Evolutionary conservation across 148 eudicot species (phyloP).

Genomic region (Gaultheria prostrata): DNA sequence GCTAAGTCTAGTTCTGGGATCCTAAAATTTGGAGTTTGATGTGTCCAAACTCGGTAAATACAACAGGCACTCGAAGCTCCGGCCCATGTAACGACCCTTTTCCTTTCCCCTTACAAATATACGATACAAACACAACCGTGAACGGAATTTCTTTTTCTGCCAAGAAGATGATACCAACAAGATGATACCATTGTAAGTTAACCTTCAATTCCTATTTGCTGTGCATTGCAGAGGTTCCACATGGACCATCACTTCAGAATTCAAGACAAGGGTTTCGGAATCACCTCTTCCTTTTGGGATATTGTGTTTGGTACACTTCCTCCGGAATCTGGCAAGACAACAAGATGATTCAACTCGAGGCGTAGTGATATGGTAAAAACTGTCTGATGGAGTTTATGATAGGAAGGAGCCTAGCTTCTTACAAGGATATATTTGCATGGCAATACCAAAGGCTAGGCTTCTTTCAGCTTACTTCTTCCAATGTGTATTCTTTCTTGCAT

Average conservation of each 20-base stretch:
- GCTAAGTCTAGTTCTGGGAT: too few species aligned
- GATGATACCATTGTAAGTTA: too few species aligned
- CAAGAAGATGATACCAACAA: too few species aligned
- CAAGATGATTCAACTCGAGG: conserved; percentile 22
- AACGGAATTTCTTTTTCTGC: not conserved
- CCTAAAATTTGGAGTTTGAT: not conserved
- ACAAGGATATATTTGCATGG: not conserved
- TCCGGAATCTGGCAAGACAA: conserved; percentile 42
- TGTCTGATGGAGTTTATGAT: not conserved
- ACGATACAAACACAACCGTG: not conserved
- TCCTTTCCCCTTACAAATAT: not conserved
- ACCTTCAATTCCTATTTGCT: not conserved
- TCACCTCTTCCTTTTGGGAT: conserved; percentile 84
- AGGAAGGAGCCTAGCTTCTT: not conserved
- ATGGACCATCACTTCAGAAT: conserved; percentile 80
- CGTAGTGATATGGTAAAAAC: not conserved
- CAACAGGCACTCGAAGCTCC: too few species aligned
- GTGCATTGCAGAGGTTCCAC: conserved; percentile 62
- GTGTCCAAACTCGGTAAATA: not conserved
- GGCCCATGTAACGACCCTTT: not conserved
- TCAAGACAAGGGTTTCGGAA: conserved; percentile 72
- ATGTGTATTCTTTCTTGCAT: not conserved
- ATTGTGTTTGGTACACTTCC: conserved; percentile 73
- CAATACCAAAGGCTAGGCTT: not conserved
- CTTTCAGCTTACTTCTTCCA: not conserved